Evolutionary conservation across 805 yeast species (phyloP).

Genomic region (Saccharomycopsis sp.): DNA sequence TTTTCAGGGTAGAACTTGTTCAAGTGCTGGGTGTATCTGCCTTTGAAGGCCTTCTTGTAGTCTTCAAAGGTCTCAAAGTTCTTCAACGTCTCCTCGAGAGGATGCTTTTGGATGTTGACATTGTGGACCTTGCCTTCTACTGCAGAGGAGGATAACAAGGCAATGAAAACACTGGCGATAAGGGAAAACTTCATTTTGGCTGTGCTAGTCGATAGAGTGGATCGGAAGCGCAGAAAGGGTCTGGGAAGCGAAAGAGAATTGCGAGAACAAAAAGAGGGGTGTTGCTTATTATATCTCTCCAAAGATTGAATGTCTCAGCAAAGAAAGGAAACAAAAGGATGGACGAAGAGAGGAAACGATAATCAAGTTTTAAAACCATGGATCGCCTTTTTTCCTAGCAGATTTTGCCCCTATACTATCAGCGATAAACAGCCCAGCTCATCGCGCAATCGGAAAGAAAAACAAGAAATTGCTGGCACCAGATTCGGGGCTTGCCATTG

Average conservation of each 20-base stretch:
- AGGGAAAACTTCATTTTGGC: slow-evolving; percentile 16
- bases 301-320: background rate
- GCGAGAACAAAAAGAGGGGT: background rate
- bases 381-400: background rate
- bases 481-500: no score
- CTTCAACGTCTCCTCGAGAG: slow-evolving; percentile 49
- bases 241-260: background rate
- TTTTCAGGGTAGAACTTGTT: slow-evolving; percentile 39
- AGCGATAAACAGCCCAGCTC: background rate
- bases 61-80: slow-evolving; percentile 40
- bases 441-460: background rate
- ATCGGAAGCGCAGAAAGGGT: background rate
- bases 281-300: background rate
- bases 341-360: no score
- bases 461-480: background rate
- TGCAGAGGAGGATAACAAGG: slow-evolving; percentile 8
- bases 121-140: slow-evolving; percentile 47
- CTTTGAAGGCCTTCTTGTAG: slow-evolving; percentile 52
- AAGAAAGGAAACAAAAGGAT: no score
- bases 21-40: slow-evolving; percentile 51
- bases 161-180: slow-evolving; percentile 14
- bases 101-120: slow-evolving; percentile 52
- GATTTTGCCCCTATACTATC: background rate
- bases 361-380: background rate
- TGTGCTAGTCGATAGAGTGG: background rate